phyloP scores from a whole-genome alignment of 2,329 filamentous ascomycete genomes.

The Geoglossum cookeanum region DNA sequence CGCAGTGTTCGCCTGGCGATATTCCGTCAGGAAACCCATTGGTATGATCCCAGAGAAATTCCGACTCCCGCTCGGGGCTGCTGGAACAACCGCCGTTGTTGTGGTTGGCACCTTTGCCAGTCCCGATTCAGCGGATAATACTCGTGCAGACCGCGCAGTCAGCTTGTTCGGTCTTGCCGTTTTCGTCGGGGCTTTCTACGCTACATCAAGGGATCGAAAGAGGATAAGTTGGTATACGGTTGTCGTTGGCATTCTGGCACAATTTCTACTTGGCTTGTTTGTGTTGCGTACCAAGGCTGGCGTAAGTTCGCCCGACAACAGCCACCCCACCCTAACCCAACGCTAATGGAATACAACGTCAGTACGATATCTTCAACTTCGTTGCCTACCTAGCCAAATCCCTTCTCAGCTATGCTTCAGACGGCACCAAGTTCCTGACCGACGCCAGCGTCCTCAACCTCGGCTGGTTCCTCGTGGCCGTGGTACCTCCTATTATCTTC shows the following conservation, averaged over 20 bases:
- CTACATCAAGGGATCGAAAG: conserved; percentile 50
- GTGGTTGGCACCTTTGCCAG: conserved; percentile 62
- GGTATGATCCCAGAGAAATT: conserved; percentile 45
- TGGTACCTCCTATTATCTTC: conserved; percentile 88
- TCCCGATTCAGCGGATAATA: conserved; percentile 55
- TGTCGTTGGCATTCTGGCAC: conserved; percentile 71
- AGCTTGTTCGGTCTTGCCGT: conserved; percentile 62
- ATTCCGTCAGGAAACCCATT: conserved; percentile 20
- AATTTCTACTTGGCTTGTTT: conserved; percentile 72
- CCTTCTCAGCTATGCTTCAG: conserved; percentile 54
- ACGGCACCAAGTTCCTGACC: conserved; percentile 59
- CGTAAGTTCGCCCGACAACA: neutral
- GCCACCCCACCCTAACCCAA: too few species aligned
- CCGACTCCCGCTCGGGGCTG: conserved; percentile 42
- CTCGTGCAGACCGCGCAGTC: conserved; percentile 57
- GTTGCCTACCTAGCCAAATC: conserved; percentile 55
- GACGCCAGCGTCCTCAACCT: conserved; percentile 23
- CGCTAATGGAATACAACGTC: too few species aligned
- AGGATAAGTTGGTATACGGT: conserved; percentile 57
- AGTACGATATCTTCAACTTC: conserved; percentile 78
- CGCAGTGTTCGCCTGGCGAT: too few species aligned
- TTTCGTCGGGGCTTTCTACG: conserved; percentile 47
- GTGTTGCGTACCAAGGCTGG: conserved; percentile 65
- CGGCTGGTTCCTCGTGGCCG: conserved; percentile 53
- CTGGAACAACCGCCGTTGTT: conserved; percentile 49